Evolutionary conservation across 208 protist species (phyloP).

Genomic region (Trypanosoma rangeli): DNA sequence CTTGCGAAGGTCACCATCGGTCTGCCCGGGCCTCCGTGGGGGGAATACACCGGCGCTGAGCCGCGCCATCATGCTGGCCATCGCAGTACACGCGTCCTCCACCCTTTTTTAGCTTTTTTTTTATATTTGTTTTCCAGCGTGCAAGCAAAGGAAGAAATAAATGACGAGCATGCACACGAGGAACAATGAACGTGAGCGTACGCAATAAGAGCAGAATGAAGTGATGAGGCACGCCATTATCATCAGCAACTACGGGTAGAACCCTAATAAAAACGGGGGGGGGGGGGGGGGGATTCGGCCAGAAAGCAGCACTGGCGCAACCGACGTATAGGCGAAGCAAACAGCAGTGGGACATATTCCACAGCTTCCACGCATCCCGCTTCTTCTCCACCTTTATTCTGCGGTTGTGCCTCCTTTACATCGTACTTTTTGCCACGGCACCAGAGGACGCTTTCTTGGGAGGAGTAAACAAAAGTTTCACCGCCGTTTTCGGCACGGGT

Average conservation of each 20-base stretch:
- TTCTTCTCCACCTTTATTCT: not conserved
- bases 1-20: slow-evolving; percentile 77
- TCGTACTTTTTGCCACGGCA: not conserved
- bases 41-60: slow-evolving; percentile 60
- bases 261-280: not conserved
- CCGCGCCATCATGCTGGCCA: slow-evolving; percentile 25
- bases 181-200: too few species aligned
- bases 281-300: not conserved
- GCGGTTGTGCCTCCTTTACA: not conserved
- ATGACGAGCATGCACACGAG: not conserved
- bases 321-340: too few species aligned
- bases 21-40: slow-evolving; percentile 57
- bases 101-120: not conserved
- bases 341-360: too few species aligned
- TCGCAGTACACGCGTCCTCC: not conserved
- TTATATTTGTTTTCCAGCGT: not conserved
- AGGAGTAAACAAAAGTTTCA: not conserved
- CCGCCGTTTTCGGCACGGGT: not conserved
- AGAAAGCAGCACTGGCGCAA: not conserved
- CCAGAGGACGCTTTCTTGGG: not conserved
- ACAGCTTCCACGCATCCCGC: too few species aligned
- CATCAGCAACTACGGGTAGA: not conserved
- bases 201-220: not conserved
- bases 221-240: not conserved
- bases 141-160: not conserved